phyloP scores from a whole-genome alignment of 1,284 basidiomycete genomes.

The Bjerkandera adusta region DNA sequence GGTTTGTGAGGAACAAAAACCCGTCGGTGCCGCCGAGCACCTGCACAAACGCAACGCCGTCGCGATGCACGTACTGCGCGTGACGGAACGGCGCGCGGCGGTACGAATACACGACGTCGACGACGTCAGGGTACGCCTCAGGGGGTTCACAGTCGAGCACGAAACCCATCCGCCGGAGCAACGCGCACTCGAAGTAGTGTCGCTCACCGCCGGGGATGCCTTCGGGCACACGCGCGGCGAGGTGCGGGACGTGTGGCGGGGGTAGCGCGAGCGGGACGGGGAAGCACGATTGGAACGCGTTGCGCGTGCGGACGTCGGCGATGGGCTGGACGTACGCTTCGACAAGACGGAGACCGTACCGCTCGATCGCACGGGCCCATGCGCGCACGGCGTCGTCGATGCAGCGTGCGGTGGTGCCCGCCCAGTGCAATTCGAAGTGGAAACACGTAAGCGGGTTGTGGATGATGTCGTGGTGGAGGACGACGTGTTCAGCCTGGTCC shows the following conservation, averaged over 20 bases:
- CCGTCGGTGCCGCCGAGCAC: slow-evolving; percentile 77
- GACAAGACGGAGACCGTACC: slow-evolving; percentile 89
- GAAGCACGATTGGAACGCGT: slow-evolving; percentile 87
- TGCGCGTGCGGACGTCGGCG: slow-evolving; percentile 76
- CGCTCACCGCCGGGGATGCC: slow-evolving; percentile 47
- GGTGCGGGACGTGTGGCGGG: slow-evolving; percentile 70
- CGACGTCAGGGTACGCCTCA: slow-evolving; percentile 69
- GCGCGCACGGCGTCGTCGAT: slow-evolving; percentile 88
- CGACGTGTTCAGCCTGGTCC: slow-evolving; percentile 83
- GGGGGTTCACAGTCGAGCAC: slow-evolving; percentile 86
- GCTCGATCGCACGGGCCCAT: slow-evolving; percentile 86
- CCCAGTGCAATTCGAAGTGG: slow-evolving; percentile 95
- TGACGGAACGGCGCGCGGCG: slow-evolving; percentile 74
- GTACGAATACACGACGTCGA: slow-evolving; percentile 90
- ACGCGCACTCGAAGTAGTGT: slow-evolving; percentile 80
- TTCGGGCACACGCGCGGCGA: slow-evolving; percentile 67
- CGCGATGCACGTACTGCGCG: slow-evolving; percentile 87
- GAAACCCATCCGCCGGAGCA: slow-evolving; percentile 77
- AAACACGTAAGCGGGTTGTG: slow-evolving; percentile 91
- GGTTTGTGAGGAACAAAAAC: slow-evolving; percentile 86
- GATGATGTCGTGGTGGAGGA: slow-evolving; percentile 89
- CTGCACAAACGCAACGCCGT: slow-evolving; percentile 86
- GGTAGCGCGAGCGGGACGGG: slow-evolving; percentile 73
- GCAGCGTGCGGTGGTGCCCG: slow-evolving; percentile 93
- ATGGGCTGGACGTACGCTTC: slow-evolving; percentile 91